Conservation (phyloP, 345 rosid species). For the Dimocarpus longan region DNA sequence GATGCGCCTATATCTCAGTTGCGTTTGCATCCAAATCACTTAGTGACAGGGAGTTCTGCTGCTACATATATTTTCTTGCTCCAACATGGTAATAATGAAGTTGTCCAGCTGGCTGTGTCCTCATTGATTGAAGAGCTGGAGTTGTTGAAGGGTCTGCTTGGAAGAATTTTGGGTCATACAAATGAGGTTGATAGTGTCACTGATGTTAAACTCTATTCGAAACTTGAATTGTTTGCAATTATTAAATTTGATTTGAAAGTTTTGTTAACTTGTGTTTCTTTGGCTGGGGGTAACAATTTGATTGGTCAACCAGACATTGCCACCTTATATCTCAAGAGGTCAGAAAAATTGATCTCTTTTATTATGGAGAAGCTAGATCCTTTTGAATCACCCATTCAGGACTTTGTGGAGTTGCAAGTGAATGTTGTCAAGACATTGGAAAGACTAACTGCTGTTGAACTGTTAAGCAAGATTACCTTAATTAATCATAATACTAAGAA, state of each 20-base stretch:
- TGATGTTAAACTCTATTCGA: slow-evolving; percentile 48
- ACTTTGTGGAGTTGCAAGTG: slow-evolving; percentile 68
- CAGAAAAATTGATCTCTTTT: slow-evolving; percentile 63
- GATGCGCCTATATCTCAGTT: slow-evolving; percentile 69
- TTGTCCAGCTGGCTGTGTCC: slow-evolving; percentile 71
- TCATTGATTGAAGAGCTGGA: slow-evolving; percentile 63
- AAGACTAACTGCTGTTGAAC: slow-evolving; percentile 63
- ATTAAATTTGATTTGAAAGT: slow-evolving; percentile 90
- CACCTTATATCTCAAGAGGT: slow-evolving; percentile 62
- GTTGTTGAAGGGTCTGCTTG: slow-evolving; percentile 58
- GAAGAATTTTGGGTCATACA: slow-evolving; percentile 34
- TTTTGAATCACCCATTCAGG: slow-evolving; percentile 50
- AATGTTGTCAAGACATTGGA: slow-evolving; percentile 59
- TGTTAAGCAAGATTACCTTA: slow-evolving; percentile 55
- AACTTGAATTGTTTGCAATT: slow-evolving; percentile 63
- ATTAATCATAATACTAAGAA: slow-evolving; percentile 35
- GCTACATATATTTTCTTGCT: slow-evolving; percentile 89
- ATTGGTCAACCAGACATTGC: slow-evolving; percentile 60
- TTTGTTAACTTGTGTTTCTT: slow-evolving; percentile 59
- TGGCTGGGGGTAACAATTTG: slow-evolving; percentile 47
- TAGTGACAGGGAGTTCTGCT: slow-evolving; percentile 80
- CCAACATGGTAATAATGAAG: slow-evolving; percentile 76
- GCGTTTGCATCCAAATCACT: slow-evolving; percentile 83
- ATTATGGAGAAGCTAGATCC: slow-evolving; percentile 71
- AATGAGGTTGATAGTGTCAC: slow-evolving; percentile 34